A percentile compares a stretch with the other conserved stretches of the same genome.
Evolutionary conservation across 208 protist genomes (phyloP).

Genomic region (Leptomonas pyrrhocoris): DNA sequence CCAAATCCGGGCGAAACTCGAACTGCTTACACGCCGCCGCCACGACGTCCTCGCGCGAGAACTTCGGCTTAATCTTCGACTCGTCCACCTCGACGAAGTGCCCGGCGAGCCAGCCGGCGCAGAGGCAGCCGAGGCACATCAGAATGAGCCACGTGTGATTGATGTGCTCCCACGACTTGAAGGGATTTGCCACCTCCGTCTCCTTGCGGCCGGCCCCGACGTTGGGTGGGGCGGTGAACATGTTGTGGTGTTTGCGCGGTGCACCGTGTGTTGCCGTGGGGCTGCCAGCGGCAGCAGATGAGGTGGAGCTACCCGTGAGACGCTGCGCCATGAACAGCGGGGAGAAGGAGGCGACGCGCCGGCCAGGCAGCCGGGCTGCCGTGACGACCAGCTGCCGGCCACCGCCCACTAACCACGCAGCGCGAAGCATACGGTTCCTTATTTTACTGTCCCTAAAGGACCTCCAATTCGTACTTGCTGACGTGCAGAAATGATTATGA

Average conservation of each 20-base stretch:
- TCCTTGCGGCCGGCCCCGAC: conserved; percentile 46
- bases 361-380: background rate
- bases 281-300: background rate
- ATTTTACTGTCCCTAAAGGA: background rate
- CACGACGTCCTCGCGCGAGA: conserved; percentile 57
- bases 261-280: background rate
- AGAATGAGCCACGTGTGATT: conserved; percentile 84
- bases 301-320: background rate
- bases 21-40: conserved; percentile 62
- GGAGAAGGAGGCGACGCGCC: background rate
- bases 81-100: conserved; percentile 81
- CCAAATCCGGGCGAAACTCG: conserved; percentile 84
- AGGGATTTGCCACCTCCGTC: conserved; percentile 73
- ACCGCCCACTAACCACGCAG: background rate
- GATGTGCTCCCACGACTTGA: conserved; percentile 88
- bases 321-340: background rate
- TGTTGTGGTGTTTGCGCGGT: conserved; percentile 9
- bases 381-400: background rate
- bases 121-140: conserved; percentile 82
- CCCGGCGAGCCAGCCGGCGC: conserved; percentile 67
- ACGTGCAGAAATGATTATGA: too few relatives aligned
- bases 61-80: conserved; percentile 68
- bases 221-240: conserved; percentile 57
- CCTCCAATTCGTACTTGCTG: too few relatives aligned
- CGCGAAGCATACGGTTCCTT: conserved; percentile 31